Evolutionary conservation across 1,284 basidiomycete species (phyloP).

Genomic region (Austroboletus novae-zelandiae): DNA sequence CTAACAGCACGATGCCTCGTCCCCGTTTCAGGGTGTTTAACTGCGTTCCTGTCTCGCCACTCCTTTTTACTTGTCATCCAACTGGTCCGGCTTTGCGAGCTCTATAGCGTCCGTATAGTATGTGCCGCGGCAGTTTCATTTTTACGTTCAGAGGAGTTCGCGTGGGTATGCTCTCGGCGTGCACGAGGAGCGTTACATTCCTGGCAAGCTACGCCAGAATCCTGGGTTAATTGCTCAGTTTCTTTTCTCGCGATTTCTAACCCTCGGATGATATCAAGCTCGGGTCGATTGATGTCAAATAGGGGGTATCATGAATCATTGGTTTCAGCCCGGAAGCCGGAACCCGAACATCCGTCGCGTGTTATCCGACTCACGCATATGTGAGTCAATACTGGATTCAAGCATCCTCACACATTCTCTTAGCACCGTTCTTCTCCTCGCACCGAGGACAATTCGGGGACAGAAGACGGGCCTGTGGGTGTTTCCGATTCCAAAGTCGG

Average conservation of each 20-base stretch:
- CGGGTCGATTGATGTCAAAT: slow-evolving; percentile 8
- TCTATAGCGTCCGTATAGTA: slow-evolving; percentile 4
- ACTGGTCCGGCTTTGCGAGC: background rate
- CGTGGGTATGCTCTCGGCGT: slow-evolving; percentile 7
- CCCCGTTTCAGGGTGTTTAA: slow-evolving; percentile 21
- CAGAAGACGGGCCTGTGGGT: background rate
- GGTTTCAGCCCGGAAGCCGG: slow-evolving; percentile 16
- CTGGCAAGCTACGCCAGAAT: background rate
- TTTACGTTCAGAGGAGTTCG: slow-evolving; percentile 5
- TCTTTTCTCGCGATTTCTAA: slow-evolving; percentile 7
- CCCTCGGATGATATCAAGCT: slow-evolving; percentile 10
- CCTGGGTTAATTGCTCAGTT: slow-evolving; percentile 9
- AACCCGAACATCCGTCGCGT: slow-evolving; percentile 7
- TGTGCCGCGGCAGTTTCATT: slow-evolving; percentile 2
- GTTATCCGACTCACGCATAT: slow-evolving; percentile 8
- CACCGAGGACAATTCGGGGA: background rate
- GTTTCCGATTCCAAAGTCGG: slow-evolving; percentile 2
- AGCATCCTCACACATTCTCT: slow-evolving; percentile 1
- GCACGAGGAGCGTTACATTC: background rate
- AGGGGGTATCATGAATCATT: slow-evolving; percentile 2
- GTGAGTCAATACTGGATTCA: slow-evolving; percentile 2
- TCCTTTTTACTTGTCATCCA: background rate
- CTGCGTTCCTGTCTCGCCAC: slow-evolving; percentile 22
- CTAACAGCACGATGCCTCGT: slow-evolving; percentile 21
- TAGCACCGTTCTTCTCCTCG: background rate